Evolutionary conservation across 495 filamentous ascomycete genomes (phyloP).

Genomic region (Aspergillus bridgeri): DNA sequence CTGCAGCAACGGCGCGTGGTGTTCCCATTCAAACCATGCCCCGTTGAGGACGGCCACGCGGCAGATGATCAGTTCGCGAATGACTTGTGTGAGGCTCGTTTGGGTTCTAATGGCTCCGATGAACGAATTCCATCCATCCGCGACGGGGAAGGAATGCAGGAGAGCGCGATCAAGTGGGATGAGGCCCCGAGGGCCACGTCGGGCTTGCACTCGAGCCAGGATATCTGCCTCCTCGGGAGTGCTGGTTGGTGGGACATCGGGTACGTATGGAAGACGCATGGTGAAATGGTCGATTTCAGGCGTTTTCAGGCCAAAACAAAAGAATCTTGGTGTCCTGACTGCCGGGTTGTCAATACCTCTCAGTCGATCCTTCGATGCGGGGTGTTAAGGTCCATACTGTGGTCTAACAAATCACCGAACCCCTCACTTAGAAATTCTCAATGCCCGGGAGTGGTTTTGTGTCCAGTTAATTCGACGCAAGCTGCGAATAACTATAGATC

Average conservation of each 20-base stretch:
- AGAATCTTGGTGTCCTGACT: conserved; percentile 2
- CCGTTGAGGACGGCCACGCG: conserved; percentile 69
- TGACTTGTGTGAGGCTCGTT: conserved; percentile 54
- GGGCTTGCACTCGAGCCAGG: conserved; percentile 56
- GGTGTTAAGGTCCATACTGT: neutral
- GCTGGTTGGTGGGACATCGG: conserved; percentile 51
- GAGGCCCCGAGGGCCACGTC: conserved; percentile 60
- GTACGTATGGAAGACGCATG: conserved; percentile 72
- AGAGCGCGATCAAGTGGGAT: conserved; percentile 70
- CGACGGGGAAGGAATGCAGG: conserved; percentile 67
- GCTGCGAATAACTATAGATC: neutral
- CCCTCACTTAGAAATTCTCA: neutral
- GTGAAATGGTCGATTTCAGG: conserved; percentile 14
- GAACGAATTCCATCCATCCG: conserved; percentile 80
- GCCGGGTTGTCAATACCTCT: neutral
- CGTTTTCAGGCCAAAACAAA: neutral
- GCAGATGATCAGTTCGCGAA: conserved; percentile 71
- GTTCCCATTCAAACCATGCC: conserved; percentile 76
- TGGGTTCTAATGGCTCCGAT: conserved; percentile 68
- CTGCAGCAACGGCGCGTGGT: conserved; percentile 64
- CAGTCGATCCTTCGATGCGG: neutral
- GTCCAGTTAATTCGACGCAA: neutral
- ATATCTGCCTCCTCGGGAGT: conserved; percentile 50
- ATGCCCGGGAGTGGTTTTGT: neutral
- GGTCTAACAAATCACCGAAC: neutral